Evolutionary conservation across 305 asterid species (phyloP), one percentile per base, ranked within the genome.

Genomic region (Fraxinus ornus): DNA sequence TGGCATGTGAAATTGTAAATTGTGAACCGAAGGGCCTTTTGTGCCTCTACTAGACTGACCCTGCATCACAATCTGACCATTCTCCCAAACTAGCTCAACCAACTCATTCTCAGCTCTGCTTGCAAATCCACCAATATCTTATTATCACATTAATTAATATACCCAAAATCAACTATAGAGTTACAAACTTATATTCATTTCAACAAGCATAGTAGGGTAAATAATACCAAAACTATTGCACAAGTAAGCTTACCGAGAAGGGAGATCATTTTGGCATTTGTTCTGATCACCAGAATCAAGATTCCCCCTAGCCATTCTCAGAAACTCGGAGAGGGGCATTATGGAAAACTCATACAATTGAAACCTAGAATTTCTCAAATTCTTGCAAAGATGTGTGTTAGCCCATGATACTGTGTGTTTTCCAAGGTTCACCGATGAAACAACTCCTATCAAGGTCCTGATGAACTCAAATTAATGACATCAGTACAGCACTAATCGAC

Each of bases 251-350:
- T 83, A 94, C 98, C 89, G 81, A 72, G 88, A 82, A 62, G 91
- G 80, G 49, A 79, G 78, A 81, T 79, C 90, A 24, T 87, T 19
- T 4, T 87, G 79, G 76, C 78, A 76, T 9, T 88, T 71, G 75
- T 62, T 89, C 79, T 80, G 92, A 47, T 88, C 91, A 60, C 86
- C 81, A 78, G 92, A 87, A 81, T 90, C 97, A 79, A 86, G 88
- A 83, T 90, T 91, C 76, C 91, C 92, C 79, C 90, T 87, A 77
- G 92, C 92, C 94, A 93, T 81, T 83, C 93, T 90, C 86, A 90
- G 85, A 37, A 92, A 93, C 92, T 96, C 98, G 4, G 92, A 91
- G 75, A 94, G 93, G 80, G 99, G 97, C 97, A 96, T 92, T 88
- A 75, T 81, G 86, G 70, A 86, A 64, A 83, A 80, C 47, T 68